These are phyloP conservation scores for Bipolaris victoriae DNA, from an alignment of 2,329 filamentous ascomycete species.

Conservation along the genomic window DNA sequence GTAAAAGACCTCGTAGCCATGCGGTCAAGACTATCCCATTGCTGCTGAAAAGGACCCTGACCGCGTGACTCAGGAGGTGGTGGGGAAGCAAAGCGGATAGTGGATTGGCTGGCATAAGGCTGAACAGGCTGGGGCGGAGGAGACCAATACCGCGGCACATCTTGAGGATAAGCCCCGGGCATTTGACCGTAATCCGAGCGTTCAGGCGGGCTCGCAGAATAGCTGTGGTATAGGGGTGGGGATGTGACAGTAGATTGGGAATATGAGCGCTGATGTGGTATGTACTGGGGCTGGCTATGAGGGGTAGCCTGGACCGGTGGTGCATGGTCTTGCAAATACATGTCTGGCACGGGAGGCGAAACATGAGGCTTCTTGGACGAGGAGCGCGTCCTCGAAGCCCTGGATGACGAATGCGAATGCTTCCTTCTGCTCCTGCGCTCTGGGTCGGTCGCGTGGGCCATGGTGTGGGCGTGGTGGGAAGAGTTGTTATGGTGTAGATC, in stretches of 20 bases:
- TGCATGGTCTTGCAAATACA: constrained; percentile 23
- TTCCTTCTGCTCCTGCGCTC: constrained; percentile 34
- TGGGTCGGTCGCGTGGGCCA: constrained; percentile 23
- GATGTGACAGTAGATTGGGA: constrained; percentile 9
- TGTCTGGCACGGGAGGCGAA: constrained; percentile 20
- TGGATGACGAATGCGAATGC: constrained; percentile 21
- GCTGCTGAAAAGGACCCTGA: constrained; percentile 31
- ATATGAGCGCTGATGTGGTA: constrained; percentile 15
- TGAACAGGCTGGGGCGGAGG: constrained; percentile 23
- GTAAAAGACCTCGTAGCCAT: constrained; percentile 39
- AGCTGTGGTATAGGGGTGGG: constrained; percentile 14
- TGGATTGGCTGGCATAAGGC: constrained; percentile 29
- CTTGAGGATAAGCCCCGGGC: constrained; percentile 25
- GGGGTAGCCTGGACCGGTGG: constrained; percentile 21
- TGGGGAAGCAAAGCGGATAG: constrained; percentile 28
- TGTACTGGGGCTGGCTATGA: constrained; percentile 15
- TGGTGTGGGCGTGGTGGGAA: constrained; percentile 8
- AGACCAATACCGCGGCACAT: constrained; percentile 22
- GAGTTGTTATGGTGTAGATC: constrained; percentile 1
- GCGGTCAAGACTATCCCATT: constrained; percentile 39
- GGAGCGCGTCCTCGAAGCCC: constrained; percentile 22
- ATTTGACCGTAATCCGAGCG: constrained; percentile 30
- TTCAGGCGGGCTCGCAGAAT: constrained; percentile 23
- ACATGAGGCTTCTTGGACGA: constrained; percentile 21
- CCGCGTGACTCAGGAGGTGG: constrained; percentile 26